Percentiles rank a stretch among this genome's conserved stretches.
Conservation (phyloP, 805 yeast genomes). For the Metschnikowia lochheadii region DNA sequence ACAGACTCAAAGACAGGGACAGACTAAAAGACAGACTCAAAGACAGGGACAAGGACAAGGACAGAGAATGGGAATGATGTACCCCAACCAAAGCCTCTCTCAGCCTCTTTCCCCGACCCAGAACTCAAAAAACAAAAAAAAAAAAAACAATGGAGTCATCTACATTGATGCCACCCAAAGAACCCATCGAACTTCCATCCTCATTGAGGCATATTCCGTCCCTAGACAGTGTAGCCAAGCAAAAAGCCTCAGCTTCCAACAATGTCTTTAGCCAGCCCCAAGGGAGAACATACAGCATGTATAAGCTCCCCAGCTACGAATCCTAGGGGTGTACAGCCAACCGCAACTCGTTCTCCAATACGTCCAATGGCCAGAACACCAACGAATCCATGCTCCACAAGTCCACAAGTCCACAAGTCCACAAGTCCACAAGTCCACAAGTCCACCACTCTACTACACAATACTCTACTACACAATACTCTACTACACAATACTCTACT, state of each 20-base stretch:
- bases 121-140: no score
- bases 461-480: no score
- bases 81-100: not conserved
- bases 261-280: not conserved
- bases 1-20: no score
- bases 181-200: conserved; percentile 40
- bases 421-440: no score
- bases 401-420: no score
- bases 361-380: conserved; percentile 12
- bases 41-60: not conserved
- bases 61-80: not conserved
- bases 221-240: conserved; percentile 20
- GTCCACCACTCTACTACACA: no score
- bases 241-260: conserved; percentile 18
- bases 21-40: no score
- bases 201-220: conserved; percentile 26
- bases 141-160: not conserved
- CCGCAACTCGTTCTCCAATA: conserved; percentile 11
- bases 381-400: conserved; percentile 16
- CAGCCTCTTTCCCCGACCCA: not conserved
- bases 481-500: no score
- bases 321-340: not conserved
- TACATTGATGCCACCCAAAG: conserved; percentile 19
- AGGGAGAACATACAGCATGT: not conserved
- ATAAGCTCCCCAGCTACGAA: conserved; percentile 1